phyloP scores from a whole-genome alignment of 768 basidiomycete genomes.

The Leccinum rimulosum region DNA sequence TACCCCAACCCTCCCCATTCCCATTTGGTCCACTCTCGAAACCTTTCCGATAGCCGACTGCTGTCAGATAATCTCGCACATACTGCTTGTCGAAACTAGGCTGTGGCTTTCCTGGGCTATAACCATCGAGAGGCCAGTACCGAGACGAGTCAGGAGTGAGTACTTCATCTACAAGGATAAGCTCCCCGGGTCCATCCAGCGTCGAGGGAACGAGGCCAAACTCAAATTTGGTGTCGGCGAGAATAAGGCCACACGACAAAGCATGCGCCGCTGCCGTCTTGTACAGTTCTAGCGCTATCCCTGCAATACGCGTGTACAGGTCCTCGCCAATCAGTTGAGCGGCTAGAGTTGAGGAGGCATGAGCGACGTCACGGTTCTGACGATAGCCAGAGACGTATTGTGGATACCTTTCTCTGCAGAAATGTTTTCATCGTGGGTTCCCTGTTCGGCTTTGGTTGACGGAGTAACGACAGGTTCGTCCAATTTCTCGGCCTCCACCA shows the following conservation, averaged over 20 bases:
- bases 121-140: constrained; percentile 86
- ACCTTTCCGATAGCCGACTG: constrained; percentile 71
- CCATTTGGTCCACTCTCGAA: constrained; percentile 72
- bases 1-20: constrained; percentile 71
- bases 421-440: constrained; percentile 95
- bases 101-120: constrained; percentile 72
- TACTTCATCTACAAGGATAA: constrained; percentile 94
- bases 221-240: constrained; percentile 99
- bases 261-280: constrained; percentile 74
- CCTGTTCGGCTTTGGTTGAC: constrained; percentile 94
- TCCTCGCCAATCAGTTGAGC: constrained; percentile 63
- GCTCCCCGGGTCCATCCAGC: constrained; percentile 36
- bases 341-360: constrained; percentile 39
- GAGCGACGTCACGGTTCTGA: not conserved
- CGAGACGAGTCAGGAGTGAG: constrained; percentile 96
- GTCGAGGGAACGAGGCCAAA: constrained; percentile 72
- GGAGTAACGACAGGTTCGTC: constrained; percentile 89
- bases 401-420: constrained; percentile 69
- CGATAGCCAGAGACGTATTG: constrained; percentile 5
- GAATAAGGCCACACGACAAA: constrained; percentile 74
- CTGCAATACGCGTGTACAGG: constrained; percentile 60
- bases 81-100: constrained; percentile 98
- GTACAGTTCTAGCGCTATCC: constrained; percentile 63
- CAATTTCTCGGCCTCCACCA: constrained; percentile 79
- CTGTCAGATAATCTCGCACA: constrained; percentile 83